Percentiles rank a stretch among this genome's conserved stretches.
Evolutionary conservation across 768 basidiomycete species (phyloP).

Genomic region (Leucocoprinus leucothites): DNA sequence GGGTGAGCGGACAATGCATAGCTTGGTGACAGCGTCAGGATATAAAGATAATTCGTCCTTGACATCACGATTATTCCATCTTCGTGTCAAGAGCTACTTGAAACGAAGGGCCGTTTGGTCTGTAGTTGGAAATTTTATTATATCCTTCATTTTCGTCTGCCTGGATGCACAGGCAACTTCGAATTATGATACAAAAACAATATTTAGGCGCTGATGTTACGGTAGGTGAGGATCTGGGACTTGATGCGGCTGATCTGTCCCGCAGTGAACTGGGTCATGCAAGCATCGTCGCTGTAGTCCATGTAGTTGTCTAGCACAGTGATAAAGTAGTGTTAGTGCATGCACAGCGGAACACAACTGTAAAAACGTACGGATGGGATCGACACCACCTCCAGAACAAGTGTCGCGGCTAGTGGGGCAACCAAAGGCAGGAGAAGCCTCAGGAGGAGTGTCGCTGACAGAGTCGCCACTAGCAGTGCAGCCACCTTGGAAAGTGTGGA

Average conservation of each 20-base stretch:
- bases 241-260: slow-evolving; percentile 41
- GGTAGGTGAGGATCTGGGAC: slow-evolving; percentile 42
- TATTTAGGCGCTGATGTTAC: slow-evolving; percentile 28
- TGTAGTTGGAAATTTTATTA: too few species aligned
- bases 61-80: too few species aligned
- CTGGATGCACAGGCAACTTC: too few species aligned
- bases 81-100: too few species aligned
- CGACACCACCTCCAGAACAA: slow-evolving; percentile 37
- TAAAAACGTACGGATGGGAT: slow-evolving; percentile 41
- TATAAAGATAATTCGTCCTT: too few species aligned
- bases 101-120: too few species aligned
- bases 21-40: too few species aligned
- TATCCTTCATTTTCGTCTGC: too few species aligned
- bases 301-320: slow-evolving; percentile 43
- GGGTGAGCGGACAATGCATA: too few species aligned
- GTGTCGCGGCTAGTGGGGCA: slow-evolving; percentile 37
- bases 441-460: slow-evolving; percentile 46
- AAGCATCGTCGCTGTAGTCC: slow-evolving; percentile 50
- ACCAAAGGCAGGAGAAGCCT: slow-evolving; percentile 38
- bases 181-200: too few species aligned
- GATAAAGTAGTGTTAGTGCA: too few species aligned
- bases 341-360: too few species aligned
- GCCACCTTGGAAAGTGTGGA: slow-evolving; percentile 57
- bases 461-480: slow-evolving; percentile 37
- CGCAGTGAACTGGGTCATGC: slow-evolving; percentile 47